phyloP scores from a whole-genome alignment of 2,329 filamentous ascomycete species.

The Trichophyton simii region DNA sequence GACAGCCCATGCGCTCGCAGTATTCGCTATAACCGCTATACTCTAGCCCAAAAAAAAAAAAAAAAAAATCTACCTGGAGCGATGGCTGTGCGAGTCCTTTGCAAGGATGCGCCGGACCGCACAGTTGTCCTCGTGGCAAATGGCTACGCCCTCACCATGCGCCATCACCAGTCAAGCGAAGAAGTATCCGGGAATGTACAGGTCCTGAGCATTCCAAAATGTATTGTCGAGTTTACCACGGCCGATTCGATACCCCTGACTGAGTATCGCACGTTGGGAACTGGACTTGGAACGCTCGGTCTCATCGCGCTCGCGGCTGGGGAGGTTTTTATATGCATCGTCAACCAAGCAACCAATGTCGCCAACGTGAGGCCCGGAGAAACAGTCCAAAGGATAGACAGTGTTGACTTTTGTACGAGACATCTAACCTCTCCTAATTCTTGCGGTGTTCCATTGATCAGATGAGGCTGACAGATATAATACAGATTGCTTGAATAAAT shows the following conservation, averaged over 20 bases:
- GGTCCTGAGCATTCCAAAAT: slow-evolving; percentile 42
- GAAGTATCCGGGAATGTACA: slow-evolving; percentile 16
- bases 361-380: slow-evolving; percentile 77
- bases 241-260: slow-evolving; percentile 49
- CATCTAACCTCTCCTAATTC: slow-evolving; percentile 4
- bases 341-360: slow-evolving; percentile 65
- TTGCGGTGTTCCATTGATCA: neutral
- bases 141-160: slow-evolving; percentile 71
- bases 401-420: slow-evolving; percentile 62
- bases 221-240: slow-evolving; percentile 77
- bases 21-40: neutral
- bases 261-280: slow-evolving; percentile 66
- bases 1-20: neutral
- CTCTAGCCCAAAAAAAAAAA: neutral
- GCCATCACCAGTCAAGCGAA: slow-evolving; percentile 52
- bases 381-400: slow-evolving; percentile 73
- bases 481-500: slow-evolving; percentile 70
- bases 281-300: slow-evolving; percentile 74
- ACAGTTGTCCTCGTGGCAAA: slow-evolving; percentile 75
- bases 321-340: slow-evolving; percentile 83
- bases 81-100: slow-evolving; percentile 62
- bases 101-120: slow-evolving; percentile 76
- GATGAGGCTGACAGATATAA: slow-evolving; percentile 10
- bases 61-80: neutral
- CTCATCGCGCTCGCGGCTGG: slow-evolving; percentile 62